A percentile compares a stretch with the other conserved stretches of the same genome.
Evolutionary conservation across 1,284 basidiomycete genomes (phyloP).

Genomic region (Rhodotorula glutinis): DNA sequence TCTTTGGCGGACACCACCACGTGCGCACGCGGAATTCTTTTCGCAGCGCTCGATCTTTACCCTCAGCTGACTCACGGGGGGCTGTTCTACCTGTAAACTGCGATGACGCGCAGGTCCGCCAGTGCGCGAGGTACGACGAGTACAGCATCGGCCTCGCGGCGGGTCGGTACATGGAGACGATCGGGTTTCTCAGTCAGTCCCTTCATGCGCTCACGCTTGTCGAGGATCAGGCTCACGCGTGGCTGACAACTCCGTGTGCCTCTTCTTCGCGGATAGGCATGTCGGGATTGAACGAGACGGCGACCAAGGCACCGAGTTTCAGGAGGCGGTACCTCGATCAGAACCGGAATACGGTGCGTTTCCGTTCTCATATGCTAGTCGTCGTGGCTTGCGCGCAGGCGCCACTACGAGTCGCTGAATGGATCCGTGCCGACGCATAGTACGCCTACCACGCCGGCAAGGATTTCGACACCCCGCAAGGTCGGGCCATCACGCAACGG

Average conservation of each 20-base stretch:
- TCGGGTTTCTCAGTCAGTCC: constrained; percentile 42
- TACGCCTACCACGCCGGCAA: constrained; percentile 38
- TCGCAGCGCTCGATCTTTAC: too few species aligned
- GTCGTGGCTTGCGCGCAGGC: too few species aligned
- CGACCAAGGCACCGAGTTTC: constrained; percentile 19
- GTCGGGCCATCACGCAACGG: constrained; percentile 22
- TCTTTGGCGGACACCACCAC: constrained; percentile 42
- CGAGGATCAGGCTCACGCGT: neutral
- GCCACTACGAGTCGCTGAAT: too few species aligned
- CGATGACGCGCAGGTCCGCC: constrained; percentile 43
- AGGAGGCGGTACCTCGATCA: constrained; percentile 45
- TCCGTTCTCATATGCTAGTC: too few species aligned
- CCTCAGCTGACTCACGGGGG: too few species aligned
- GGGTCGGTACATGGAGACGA: constrained; percentile 47
- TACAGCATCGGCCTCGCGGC: constrained; percentile 44
- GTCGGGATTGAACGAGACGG: constrained; percentile 24
- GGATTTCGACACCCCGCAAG: constrained; percentile 38
- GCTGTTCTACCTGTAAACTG: too few species aligned
- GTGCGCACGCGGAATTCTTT: too few species aligned
- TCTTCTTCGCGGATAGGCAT: constrained; percentile 25
- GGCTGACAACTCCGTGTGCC: too few species aligned
- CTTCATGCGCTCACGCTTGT: neutral
- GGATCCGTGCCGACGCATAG: neutral
- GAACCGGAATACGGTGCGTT: constrained; percentile 39
- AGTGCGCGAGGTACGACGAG: constrained; percentile 43